A percentile compares a stretch with the other conserved stretches of the same genome.
Conservation (phyloP, 2,329 filamentous ascomycete species). For the Pseudogymnoascus sp. region DNA sequence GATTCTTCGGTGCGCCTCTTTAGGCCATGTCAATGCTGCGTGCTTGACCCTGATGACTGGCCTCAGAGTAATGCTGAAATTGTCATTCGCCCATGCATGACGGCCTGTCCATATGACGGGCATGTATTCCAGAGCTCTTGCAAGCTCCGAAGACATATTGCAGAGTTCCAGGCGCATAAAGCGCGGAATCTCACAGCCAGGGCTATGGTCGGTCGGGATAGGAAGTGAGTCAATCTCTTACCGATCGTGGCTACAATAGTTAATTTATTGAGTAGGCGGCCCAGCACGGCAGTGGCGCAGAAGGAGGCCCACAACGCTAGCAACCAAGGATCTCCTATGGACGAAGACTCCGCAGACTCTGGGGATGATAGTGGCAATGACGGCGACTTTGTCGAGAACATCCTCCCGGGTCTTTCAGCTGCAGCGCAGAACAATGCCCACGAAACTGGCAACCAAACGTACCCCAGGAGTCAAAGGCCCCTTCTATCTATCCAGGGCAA, state of each 20-base stretch:
- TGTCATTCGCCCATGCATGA: not conserved
- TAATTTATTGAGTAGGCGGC: not conserved
- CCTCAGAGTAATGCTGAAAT: not conserved
- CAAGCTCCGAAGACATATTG: not conserved
- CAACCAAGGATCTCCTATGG: not conserved
- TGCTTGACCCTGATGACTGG: not conserved
- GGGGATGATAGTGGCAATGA: not conserved
- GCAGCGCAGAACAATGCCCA: not conserved
- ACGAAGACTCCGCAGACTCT: not conserved
- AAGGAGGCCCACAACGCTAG: not conserved
- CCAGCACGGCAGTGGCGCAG: not conserved
- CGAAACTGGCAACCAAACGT: not conserved
- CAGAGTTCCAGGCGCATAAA: not conserved
- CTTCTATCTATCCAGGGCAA: not conserved
- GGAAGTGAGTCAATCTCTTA: not conserved
- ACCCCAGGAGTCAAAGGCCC: not conserved
- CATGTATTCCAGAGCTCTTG: not conserved
- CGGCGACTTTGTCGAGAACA: not conserved
- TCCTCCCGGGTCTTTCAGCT: not conserved
- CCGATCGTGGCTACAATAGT: not conserved
- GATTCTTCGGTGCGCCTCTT: not conserved
- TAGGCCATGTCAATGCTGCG: not conserved
- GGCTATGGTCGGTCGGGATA: not conserved
- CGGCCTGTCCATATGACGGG: not conserved
- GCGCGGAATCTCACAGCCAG: not conserved